phyloP scores from a whole-genome alignment of 2,329 filamentous ascomycete species.

The Sclerotinia nivalis region DNA sequence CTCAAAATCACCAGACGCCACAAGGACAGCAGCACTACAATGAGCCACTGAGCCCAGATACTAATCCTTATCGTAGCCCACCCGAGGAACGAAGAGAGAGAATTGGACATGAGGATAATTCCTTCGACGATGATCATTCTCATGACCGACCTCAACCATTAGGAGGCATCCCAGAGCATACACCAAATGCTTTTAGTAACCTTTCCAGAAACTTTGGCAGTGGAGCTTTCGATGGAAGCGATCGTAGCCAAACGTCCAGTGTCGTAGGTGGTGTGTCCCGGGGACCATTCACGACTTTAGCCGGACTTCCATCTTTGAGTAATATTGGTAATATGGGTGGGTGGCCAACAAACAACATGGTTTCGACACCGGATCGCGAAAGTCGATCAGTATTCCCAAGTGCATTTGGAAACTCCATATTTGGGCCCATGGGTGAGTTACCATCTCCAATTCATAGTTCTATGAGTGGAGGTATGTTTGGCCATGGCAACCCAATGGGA shows the following conservation, averaged over 20 bases:
- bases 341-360: constrained; percentile 55
- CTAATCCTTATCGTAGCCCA: constrained; percentile 94
- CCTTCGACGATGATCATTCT: constrained; percentile 38
- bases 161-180: constrained; percentile 54
- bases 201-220: constrained; percentile 53
- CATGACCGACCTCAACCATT: constrained; percentile 55
- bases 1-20: constrained; percentile 46
- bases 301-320: constrained; percentile 58
- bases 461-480: constrained; percentile 69
- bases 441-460: constrained; percentile 66
- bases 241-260: constrained; percentile 91
- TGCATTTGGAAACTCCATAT: constrained; percentile 77
- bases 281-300: constrained; percentile 67
- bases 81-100: constrained; percentile 59
- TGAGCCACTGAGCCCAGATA: constrained; percentile 85
- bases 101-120: constrained; percentile 53
- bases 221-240: constrained; percentile 62
- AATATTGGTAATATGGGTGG: constrained; percentile 49
- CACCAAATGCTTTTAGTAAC: constrained; percentile 54
- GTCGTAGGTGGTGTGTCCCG: constrained; percentile 58
- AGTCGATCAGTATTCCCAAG: constrained; percentile 52
- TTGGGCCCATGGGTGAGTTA: constrained; percentile 74
- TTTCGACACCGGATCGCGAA: constrained; percentile 68
- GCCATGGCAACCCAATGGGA: constrained; percentile 53
- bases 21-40: constrained; percentile 46